Percentiles rank a stretch among this genome's conserved stretches.
phyloP scores from a whole-genome alignment of 2,329 filamentous ascomycete species.

The Pseudocercospora fijiensis region DNA sequence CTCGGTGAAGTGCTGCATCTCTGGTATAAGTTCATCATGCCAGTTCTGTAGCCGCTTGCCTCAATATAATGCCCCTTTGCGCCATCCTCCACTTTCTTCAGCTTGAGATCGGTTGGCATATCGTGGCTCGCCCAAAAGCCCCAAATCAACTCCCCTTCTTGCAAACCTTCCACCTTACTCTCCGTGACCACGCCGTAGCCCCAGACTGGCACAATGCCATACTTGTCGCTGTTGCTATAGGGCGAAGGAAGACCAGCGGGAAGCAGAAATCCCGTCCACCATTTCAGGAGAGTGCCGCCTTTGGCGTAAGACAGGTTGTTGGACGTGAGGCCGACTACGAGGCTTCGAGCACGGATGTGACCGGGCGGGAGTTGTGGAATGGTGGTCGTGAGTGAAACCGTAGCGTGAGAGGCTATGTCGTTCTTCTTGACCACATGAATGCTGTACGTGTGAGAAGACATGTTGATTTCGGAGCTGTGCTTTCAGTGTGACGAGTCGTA shows the following conservation, averaged over 20 bases:
- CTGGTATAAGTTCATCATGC: slow-evolving; percentile 50
- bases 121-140: slow-evolving; percentile 49
- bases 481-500: not conserved
- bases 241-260: slow-evolving; percentile 40
- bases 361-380: slow-evolving; percentile 9
- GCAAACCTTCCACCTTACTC: slow-evolving; percentile 41
- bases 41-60: slow-evolving; percentile 39
- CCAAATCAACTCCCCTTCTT: slow-evolving; percentile 41
- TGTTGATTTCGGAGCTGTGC: not conserved
- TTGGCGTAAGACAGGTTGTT: slow-evolving; percentile 33
- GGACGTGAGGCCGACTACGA: slow-evolving; percentile 21
- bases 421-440: slow-evolving; percentile 26
- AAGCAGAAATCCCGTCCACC: slow-evolving; percentile 50
- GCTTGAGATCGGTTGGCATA: slow-evolving; percentile 41
- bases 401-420: slow-evolving; percentile 15
- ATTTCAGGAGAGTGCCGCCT: slow-evolving; percentile 32
- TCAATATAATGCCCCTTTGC: slow-evolving; percentile 41
- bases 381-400: slow-evolving; percentile 6
- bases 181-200: slow-evolving; percentile 48
- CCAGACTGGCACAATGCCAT: slow-evolving; percentile 53
- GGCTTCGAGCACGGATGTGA: slow-evolving; percentile 17
- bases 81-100: slow-evolving; percentile 28
- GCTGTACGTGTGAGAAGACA: slow-evolving; percentile 2
- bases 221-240: slow-evolving; percentile 42
- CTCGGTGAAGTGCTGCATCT: slow-evolving; percentile 35